Percentiles rank a stretch among this genome's conserved stretches.
phyloP scores from a whole-genome alignment of 352 stramenopile species.

The Globisporangium camurandrum region DNA sequence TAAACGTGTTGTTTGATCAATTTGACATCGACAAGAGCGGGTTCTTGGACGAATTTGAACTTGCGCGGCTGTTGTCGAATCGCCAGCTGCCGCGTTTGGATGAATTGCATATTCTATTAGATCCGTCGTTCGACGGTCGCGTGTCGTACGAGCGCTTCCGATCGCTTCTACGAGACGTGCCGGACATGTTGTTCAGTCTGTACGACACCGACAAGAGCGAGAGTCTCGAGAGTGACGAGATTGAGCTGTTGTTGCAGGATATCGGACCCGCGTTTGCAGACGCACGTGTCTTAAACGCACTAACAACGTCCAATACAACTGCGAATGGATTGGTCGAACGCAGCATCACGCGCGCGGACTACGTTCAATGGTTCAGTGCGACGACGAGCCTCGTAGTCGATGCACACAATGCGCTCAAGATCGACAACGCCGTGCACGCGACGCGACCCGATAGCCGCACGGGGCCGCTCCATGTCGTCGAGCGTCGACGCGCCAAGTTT shows the following conservation, averaged over 20 bases:
- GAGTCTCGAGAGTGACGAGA: conserved; percentile 49
- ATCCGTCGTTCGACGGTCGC: conserved; percentile 74
- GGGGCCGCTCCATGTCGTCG: conserved; percentile 79
- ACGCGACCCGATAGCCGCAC: conserved; percentile 91
- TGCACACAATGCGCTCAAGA: conserved; percentile 48
- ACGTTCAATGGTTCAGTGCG: conserved; percentile 47
- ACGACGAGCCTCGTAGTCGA: conserved; percentile 56
- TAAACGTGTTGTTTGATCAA: conserved; percentile 71
- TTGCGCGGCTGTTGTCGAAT: conserved; percentile 55
- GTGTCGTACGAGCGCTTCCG: conserved; percentile 73
- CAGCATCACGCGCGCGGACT: conserved; percentile 40
- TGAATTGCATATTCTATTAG: conserved; percentile 55
- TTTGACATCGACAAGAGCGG: conserved; percentile 84
- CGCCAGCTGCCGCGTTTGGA: conserved; percentile 67
- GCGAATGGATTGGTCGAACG: too few relatives aligned
- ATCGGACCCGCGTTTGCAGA: conserved; percentile 41
- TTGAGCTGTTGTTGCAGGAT: conserved; percentile 62
- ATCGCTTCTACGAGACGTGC: conserved; percentile 24
- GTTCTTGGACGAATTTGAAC: conserved; percentile 78
- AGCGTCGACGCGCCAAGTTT: conserved; percentile 91
- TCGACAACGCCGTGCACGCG: conserved; percentile 91
- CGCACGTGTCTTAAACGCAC: conserved; percentile 21
- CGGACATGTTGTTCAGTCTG: conserved; percentile 54
- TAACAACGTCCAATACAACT: too few relatives aligned
- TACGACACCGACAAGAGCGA: conserved; percentile 68